A percentile compares a stretch with the other conserved stretches of the same genome.
These are phyloP conservation scores for Fusarium tjaetaba DNA, from an alignment of 2,329 filamentous ascomycete species.

Conservation along the genomic window DNA sequence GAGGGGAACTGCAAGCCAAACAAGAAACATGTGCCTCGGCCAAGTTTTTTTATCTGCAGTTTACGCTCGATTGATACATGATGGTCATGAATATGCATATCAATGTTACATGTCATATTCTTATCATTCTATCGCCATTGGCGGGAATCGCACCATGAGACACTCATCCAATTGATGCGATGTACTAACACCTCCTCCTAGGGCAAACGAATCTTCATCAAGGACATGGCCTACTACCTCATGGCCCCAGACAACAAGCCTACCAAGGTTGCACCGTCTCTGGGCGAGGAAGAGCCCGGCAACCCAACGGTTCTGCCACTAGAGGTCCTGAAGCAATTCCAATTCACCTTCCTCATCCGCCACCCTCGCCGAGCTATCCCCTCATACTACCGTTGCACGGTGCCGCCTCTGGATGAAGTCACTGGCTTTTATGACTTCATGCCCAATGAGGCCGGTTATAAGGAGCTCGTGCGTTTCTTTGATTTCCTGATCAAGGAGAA, in stretches of 20 bases:
- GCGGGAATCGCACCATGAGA: background rate
- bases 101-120: constrained; percentile 6
- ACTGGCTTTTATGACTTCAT: constrained; percentile 91
- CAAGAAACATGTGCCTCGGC: background rate
- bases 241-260: constrained; percentile 77
- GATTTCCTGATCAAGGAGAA: constrained; percentile 79
- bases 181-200: constrained; percentile 52
- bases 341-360: constrained; percentile 96
- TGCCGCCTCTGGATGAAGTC: constrained; percentile 82
- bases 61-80: background rate
- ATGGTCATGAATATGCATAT: background rate
- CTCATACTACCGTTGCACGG: constrained; percentile 92
- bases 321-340: constrained; percentile 79
- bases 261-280: constrained; percentile 80
- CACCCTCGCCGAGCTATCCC: constrained; percentile 93
- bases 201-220: constrained; percentile 96
- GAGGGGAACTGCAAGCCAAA: constrained; percentile 18
- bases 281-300: constrained; percentile 71
- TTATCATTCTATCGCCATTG: background rate
- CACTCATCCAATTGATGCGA: background rate
- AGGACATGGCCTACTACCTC: constrained; percentile 95
- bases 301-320: constrained; percentile 90
- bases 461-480: constrained; percentile 86
- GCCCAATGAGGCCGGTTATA: constrained; percentile 88
- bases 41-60: constrained; percentile 2